These are phyloP conservation scores for Fusarium buxicola DNA, from an alignment of 2,329 filamentous ascomycete species.

Conservation along the genomic window DNA sequence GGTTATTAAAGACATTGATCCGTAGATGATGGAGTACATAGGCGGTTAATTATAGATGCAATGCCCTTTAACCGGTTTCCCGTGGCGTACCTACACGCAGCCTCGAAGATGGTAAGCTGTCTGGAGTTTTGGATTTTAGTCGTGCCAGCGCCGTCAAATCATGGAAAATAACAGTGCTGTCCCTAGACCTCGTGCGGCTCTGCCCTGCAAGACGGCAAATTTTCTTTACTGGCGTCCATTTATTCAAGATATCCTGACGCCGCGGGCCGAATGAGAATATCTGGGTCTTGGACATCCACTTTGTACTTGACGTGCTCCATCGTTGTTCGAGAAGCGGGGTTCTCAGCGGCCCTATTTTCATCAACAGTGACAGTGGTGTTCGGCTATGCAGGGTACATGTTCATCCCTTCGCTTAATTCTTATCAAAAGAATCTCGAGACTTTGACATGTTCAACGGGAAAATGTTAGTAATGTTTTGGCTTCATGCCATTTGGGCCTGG, in stretches of 20 bases:
- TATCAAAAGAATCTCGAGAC: neutral
- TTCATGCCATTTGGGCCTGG: constrained; percentile 7
- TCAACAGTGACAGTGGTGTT: neutral
- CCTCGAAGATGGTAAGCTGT: no score
- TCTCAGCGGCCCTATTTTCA: neutral
- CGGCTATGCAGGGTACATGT: neutral
- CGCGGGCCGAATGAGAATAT: constrained; percentile 24
- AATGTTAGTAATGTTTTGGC: constrained; percentile 5
- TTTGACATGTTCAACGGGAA: neutral
- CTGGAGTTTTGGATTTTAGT: no score
- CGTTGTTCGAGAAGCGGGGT: constrained; percentile 7
- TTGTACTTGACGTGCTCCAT: neutral
- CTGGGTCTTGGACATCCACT: constrained; percentile 9
- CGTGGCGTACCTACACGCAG: no score
- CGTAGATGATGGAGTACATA: no score
- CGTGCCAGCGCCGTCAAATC: no score
- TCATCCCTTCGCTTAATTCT: neutral
- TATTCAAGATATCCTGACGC: constrained; percentile 30
- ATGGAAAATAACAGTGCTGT: no score
- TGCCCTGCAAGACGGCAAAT: no score
- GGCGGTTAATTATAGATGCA: no score
- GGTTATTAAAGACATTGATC: no score
- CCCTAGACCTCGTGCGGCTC: neutral
- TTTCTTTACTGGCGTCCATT: no score
- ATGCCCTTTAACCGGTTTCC: no score